Base-by-base conservation (phyloP, 2,329 filamentous ascomycete genomes). In the Cladosporium oxysporum region DNA sequence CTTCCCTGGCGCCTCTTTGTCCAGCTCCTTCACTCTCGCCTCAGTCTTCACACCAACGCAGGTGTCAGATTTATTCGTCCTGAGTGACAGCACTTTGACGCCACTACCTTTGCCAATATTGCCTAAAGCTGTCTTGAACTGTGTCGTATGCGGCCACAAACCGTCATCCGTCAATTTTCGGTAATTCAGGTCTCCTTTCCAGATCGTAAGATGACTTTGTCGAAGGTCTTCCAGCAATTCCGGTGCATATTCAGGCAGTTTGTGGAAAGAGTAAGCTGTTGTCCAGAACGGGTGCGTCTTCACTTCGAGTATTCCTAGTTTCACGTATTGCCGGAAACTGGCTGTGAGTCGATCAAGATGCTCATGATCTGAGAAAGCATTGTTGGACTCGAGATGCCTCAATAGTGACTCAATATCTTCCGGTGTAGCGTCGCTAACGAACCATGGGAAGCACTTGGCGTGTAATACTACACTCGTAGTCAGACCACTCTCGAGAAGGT, bases 181-280 rank as follows among this genome's bases (percentile, higher is more conserved):
- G 79, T 98, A 98, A 80, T 99, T 98, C 71, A 99, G 78, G 76
- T 99, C 95, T 3, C 95, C 95, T 83, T 99, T 99, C 83, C 97
- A 98, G 65, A 99, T 88, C 16, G 97, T 92, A 23, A 98, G 83
- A 77, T 97, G 91, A 70, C 91, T 91, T 67, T 87, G 80, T 81
- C 93, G 90, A 64, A 99, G 80, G 74, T 98, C 94, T 7, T 91
- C 84, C 63, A 87, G 85, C 18, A 99, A 80, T 29, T 86, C 84
- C 2, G 87, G 85, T 1, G 88, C 91, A 29, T 87, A 83, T 18
- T 82, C 78, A 0, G 93, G 93, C 66, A 99, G 79, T 35, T 92
- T 85, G 93, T 95, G 98, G 81, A 90, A 99, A 75, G 91, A 92
- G 3, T 92, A 92, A 0, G 86, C 88, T 14, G 90, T 86, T 0